A percentile compares a stretch with the other conserved stretches of the same genome.
phyloP scores from a whole-genome alignment of 345 rosid species.

The Pistacia integerrima region DNA sequence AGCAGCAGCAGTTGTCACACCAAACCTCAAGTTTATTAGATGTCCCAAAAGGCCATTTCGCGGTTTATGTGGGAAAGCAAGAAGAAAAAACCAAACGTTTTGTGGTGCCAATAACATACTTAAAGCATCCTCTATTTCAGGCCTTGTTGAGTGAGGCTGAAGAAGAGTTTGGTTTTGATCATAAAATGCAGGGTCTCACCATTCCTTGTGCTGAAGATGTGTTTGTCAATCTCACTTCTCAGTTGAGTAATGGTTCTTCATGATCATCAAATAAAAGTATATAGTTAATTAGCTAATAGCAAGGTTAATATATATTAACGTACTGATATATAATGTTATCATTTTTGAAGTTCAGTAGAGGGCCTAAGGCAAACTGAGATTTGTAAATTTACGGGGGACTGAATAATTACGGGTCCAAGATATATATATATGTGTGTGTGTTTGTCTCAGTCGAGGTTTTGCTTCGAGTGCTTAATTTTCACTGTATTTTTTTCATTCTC shows the following conservation, averaged over 20 bases:
- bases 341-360: too few species aligned
- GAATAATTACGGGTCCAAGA: too few species aligned
- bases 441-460: too few species aligned
- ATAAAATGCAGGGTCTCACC: constrained; percentile 27
- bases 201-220: constrained; percentile 29
- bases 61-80: constrained; percentile 12
- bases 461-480: too few species aligned
- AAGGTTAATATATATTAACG: too few species aligned
- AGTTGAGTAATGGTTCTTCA: neutral
- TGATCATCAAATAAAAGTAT: neutral
- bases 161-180: constrained; percentile 35
- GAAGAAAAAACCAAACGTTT: constrained; percentile 40
- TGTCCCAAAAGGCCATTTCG: constrained; percentile 25
- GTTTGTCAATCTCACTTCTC: constrained; percentile 21
- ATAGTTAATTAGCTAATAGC: neutral
- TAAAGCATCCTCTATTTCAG: constrained; percentile 43
- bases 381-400: too few species aligned
- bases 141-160: constrained; percentile 31
- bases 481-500: too few species aligned
- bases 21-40: neutral
- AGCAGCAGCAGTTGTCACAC: neutral
- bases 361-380: too few species aligned
- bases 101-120: constrained; percentile 39
- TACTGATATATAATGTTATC: neutral
- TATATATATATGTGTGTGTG: too few species aligned